Evolutionary conservation across 2,329 filamentous ascomycete species (phyloP), one percentile per base, ranked within the genome.

Genomic region (Ophiostoma perfectum): DNA sequence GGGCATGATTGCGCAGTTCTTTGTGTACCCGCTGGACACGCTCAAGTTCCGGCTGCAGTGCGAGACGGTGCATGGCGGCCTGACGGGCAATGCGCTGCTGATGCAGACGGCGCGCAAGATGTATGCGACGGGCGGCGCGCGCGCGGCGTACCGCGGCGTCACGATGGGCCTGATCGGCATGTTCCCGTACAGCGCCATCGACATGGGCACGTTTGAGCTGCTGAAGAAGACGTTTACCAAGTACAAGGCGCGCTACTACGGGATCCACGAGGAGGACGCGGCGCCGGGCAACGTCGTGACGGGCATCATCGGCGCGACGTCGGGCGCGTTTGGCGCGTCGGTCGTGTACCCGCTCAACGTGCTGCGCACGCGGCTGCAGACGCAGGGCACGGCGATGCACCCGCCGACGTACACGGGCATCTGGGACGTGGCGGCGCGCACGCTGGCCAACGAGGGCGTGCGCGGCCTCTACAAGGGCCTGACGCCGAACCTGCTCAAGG

Each of bases 161-260:
- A 93, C 93, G 0, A 95, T 98, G 86, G 95, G 95, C 16, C 84
- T 99, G 4, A 81, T 97, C 66, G 95, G 95, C 76, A 97, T 98
- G 88, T 99, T 99, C 75, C 95, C 95, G 0, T 99, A 98, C 78
- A 94, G 93, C 58, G 95, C 95, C 65, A 96, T 99, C 75, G 95
- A 99, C 76, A 89, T 99, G 75, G 92, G 92, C 72, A 97, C 92
- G 0, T 99, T 98, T 75, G 95, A 99, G 79, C 88, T 95, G 70
- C 84, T 97, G 71, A 99, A 99, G 79, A 87, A 86, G 64, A 83
- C 83, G 7, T 87, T 96, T 72, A 85, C 90, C 45, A 80, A 80
- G 4, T 88, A 89, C 72, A 90, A 92, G 75, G 90, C 92, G 12
- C 87, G 86, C 69, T 80, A 83, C 45, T 79, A 86, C 9, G 87